Conservation (phyloP, 2,329 filamentous ascomycete species). For the Colletotrichum liaoningense region DNA sequence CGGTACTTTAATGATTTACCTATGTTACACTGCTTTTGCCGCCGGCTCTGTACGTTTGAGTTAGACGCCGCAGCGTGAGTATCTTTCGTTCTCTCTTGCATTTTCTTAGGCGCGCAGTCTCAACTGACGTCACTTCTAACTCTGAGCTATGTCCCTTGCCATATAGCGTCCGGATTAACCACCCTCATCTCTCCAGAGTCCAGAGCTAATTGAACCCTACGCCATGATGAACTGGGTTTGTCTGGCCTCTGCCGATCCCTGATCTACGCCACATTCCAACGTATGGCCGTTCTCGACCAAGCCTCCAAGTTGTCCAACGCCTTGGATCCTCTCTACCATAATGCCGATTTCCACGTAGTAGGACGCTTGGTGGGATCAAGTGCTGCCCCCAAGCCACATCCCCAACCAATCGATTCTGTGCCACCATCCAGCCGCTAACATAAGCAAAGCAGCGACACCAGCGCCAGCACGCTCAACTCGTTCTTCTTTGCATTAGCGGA, state of each 20-base stretch:
- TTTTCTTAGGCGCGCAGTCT: neutral
- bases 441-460: neutral
- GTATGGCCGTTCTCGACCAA: neutral
- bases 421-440: neutral
- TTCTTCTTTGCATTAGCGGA: conserved; percentile 1
- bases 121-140: no score
- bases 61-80: neutral
- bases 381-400: neutral
- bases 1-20: neutral
- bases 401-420: conserved; percentile 1
- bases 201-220: neutral
- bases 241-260: neutral
- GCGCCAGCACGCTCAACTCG: neutral
- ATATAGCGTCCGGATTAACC: neutral
- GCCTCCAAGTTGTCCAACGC: neutral
- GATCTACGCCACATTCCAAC: neutral
- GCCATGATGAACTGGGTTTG: neutral
- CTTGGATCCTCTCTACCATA: neutral
- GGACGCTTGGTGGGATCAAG: neutral
- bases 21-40: neutral
- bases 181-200: neutral
- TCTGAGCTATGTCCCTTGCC: neutral
- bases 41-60: neutral
- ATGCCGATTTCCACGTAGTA: neutral
- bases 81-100: neutral